Evolutionary conservation across 192 early-diverging fungal genomes (phyloP), one percentile per base, ranked within the genome.

Genomic region (Dispira simplex): DNA sequence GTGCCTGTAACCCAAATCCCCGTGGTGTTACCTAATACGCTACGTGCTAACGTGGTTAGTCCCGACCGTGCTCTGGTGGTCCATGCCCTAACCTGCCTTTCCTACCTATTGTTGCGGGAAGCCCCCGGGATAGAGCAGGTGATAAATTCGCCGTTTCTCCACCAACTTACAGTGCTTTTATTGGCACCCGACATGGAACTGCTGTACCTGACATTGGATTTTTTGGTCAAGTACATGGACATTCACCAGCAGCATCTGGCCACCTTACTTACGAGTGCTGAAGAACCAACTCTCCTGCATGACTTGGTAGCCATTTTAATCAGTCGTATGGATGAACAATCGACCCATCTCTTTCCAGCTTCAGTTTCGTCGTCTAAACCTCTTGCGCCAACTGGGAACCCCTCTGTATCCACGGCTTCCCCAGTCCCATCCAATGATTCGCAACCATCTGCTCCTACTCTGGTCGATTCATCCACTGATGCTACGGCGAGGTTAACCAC

Each of bases 141-240:
- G n/a, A 1, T 60, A 18, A 44, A 60, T 14, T 12, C 39, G 1
- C 18, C 9, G 12, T 28, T 60, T 1, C 25, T 60, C 1, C 32
- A 27, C 21, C 58, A 44, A 6, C 13, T 60, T 18, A 16, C 32
- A 11, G 10, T 44, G 12, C 28, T 60, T 18, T 16, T 60, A 27
- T 44, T 60, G 8, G 58, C 58, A 5, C 58, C 58, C 16, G 58
- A 60, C 43, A 60, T 60, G 58, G 58, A 60, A 32, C 32, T 60
- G 58, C 3, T 60, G 32, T 18, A 44, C 21, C 10, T 60, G 58
- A 44, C 39, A 8, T 26, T 60, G 32, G 58, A 60, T 21, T 13
- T 60, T 27, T 44, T 60, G 9, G 14, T 44, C 58, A 60, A 60
- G 32, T 12, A 44, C 16, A 44, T 44, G 32, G 58, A 60, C 5